Evolutionary conservation across 495 filamentous ascomycete species (phyloP), one percentile per base, ranked within the genome.

Genomic region (Aspergillus sclerotiicarbonarius): DNA sequence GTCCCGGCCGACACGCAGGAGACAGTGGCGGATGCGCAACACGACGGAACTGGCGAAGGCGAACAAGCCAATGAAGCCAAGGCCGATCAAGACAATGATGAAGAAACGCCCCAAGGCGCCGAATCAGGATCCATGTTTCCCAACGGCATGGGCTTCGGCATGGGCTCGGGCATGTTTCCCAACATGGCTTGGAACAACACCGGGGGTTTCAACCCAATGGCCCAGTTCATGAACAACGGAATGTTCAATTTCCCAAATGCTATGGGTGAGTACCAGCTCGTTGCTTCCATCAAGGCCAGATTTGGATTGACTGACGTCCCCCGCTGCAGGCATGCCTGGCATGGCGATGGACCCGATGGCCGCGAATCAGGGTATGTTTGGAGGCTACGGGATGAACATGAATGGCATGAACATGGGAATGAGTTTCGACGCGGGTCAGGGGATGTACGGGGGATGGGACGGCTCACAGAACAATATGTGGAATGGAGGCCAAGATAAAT

Each of bases 321-420:
- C 64, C 48, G 10, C 48, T 37, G 20, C 56, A 89, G 89, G 82
- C 64, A 91, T 91, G 87, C 78, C 84, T 60, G 86, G 84, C 67
- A 90, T 92, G 86, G 78, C 77, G 68, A 91, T 96, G 88, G 90
- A 91, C 80, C 90, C 89, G 64, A 92, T 92, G 89, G 79, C 80
- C 76, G 90, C 91, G 84, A 78, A 76, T 73, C 89, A 94, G 74
- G 87, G 84, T 71, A 93, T 95, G 88, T 90, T 89, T 82, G 87
- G 88, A 73, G 90, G 88, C 57, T 93, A 86, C 76, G 87, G 87
- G 78, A 91, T 92, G 88, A 90, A 87, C 82, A 93, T 93, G 88
- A 87, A 86, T 84, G 87, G 87, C 73, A 91, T 94, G 90, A 86
- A 86, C 65, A 87, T 87, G 84, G 89, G 87, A 76, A 76, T 81